Percentiles rank a stretch among this genome's conserved stretches.
phyloP scores from a whole-genome alignment of 345 rosid species.

The Hibiscus mutabilis region DNA sequence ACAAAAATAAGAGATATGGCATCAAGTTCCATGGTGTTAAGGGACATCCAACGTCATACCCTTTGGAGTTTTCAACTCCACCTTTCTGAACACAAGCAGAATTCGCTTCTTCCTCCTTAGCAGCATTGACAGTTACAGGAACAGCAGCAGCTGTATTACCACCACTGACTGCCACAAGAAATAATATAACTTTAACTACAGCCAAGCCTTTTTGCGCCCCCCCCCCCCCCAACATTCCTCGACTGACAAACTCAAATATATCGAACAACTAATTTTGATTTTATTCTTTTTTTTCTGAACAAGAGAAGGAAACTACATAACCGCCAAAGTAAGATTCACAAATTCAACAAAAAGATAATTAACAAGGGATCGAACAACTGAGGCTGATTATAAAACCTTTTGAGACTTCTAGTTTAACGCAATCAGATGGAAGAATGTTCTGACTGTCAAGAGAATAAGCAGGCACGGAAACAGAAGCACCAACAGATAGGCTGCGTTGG shows the following conservation, averaged over 20 bases:
- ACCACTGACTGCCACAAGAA: constrained; percentile 27
- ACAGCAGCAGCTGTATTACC: constrained; percentile 22
- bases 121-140: constrained; percentile 11
- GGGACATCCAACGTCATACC: constrained; percentile 12
- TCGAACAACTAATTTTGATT: background rate
- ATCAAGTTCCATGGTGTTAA: constrained; percentile 19
- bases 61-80: constrained; percentile 14
- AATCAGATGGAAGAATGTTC: constrained; percentile 32
- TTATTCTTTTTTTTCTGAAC: background rate
- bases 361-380: background rate
- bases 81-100: constrained; percentile 12
- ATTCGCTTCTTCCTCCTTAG: constrained; percentile 34
- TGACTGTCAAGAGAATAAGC: constrained; percentile 31
- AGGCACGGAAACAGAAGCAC: constrained; percentile 41
- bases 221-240: background rate
- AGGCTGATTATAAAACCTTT: constrained; percentile 34
- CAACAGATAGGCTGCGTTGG: constrained; percentile 67
- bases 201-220: background rate
- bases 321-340: background rate
- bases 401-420: constrained; percentile 27
- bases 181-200: constrained; percentile 12
- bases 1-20: constrained; percentile 9
- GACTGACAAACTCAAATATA: background rate
- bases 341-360: background rate
- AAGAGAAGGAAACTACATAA: background rate